Evolutionary conservation across 169 alveolate genomes (phyloP), one percentile per base, ranked within the genome.

Genomic region (Plasmodium cynomolgi): DNA sequence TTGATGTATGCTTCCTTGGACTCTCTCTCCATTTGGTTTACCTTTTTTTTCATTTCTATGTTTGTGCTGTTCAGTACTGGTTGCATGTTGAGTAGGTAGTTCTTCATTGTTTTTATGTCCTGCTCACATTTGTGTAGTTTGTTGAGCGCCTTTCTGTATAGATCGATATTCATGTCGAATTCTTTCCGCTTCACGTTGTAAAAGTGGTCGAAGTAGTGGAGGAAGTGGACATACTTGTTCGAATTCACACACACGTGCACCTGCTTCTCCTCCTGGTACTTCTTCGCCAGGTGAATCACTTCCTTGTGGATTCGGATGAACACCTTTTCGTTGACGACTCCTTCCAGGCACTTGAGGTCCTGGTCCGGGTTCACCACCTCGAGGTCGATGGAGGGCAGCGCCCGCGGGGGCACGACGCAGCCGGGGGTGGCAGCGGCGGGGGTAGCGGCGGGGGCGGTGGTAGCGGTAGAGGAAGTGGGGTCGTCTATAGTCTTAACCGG

Each of bases 1-100:
- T 90, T 90, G 29, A 58, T 68, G 72, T 90, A 90, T 15, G 94
- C 94, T 1, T 58, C 88, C 26, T 90, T 90, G 29, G 88, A 79
- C 13, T 90, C 81, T 90, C 90, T 90, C 47, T 90, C 94, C 31
- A 90, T 90, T 79, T 90, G 84, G 62, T 80, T 90, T 17, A 81
- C 94, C 50, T 90, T 90, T 90, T 80, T 90, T n/a, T 80, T 90
- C 90, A 90, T 79, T 80, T 90, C 94, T 17, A 90, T 90, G 72
- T 90, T 90, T 34, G 94, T 90, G 54, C 90, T 90, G 37, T 90
- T 90, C 8, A 90, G 20, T 3, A 90, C 79, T 39, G 94, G 94
- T 26, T 90, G 94, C 58, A 90, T 80, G 50, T 90, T 90, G 44
- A 90, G 82, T 29, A 90, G 72, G 82, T 90, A 39, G 37, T 79